Percentiles rank a stretch among this genome's conserved stretches.
Evolutionary conservation across 768 basidiomycete species (phyloP).

Genomic region (Phanerodontia chrysosporium): DNA sequence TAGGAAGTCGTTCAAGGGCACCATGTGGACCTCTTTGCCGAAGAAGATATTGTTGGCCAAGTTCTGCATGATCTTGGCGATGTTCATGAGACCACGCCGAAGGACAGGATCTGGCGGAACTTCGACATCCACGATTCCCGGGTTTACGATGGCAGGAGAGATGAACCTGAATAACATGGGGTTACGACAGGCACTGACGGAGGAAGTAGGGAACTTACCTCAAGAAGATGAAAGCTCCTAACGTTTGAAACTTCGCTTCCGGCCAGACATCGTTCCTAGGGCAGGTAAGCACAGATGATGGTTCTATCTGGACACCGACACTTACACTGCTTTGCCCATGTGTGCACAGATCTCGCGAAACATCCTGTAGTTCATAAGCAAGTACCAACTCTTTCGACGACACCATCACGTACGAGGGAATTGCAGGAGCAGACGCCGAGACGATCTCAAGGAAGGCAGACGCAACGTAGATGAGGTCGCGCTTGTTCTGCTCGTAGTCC

Average conservation of each 20-base stretch:
- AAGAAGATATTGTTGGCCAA: constrained; percentile 93
- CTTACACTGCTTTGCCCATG: constrained; percentile 75
- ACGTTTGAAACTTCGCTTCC: constrained; percentile 72
- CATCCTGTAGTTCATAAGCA: constrained; percentile 45
- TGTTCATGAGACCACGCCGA: constrained; percentile 76
- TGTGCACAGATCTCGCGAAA: constrained; percentile 85
- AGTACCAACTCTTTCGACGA: constrained; percentile 14
- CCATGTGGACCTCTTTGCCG: constrained; percentile 87
- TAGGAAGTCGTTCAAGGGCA: constrained; percentile 71
- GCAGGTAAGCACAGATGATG: neutral
- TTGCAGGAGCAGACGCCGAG: constrained; percentile 57
- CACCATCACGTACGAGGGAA: constrained; percentile 63
- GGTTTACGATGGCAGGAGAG: constrained; percentile 84
- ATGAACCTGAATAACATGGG: constrained; percentile 57
- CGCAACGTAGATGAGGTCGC: constrained; percentile 69
- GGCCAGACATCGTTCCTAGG: constrained; percentile 66
- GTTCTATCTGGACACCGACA: constrained; percentile 1
- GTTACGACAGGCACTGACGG: neutral
- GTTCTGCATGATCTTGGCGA: constrained; percentile 91
- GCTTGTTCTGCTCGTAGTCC: constrained; percentile 62
- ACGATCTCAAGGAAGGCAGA: constrained; percentile 74
- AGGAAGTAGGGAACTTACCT: constrained; percentile 39
- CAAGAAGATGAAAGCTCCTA: constrained; percentile 90
- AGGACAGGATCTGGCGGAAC: constrained; percentile 57
- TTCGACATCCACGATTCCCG: constrained; percentile 81